These are phyloP conservation scores for Buddleja alternifolia DNA, from an alignment of 257 asterid species.

Conservation along the genomic window DNA sequence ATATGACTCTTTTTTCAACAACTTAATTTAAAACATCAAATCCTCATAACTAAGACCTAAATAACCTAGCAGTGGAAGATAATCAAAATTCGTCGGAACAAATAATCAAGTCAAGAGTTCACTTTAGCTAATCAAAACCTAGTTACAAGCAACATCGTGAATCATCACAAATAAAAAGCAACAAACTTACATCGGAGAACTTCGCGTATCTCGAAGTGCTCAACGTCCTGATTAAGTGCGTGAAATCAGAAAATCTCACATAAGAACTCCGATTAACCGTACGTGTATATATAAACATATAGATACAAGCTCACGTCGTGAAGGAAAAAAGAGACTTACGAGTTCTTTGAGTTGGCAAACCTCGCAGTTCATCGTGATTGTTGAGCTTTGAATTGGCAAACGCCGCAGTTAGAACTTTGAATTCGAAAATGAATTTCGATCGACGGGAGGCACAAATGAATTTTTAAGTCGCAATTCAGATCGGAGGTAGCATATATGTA, in stretches of 20 bases:
- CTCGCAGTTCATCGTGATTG: slow-evolving; percentile 71
- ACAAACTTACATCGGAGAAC: slow-evolving; percentile 83
- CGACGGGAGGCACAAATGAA: neutral
- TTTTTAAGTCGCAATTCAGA: too few relatives aligned
- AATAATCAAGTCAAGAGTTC: slow-evolving; percentile 16
- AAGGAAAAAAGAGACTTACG: slow-evolving; percentile 44
- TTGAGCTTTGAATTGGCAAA: too few relatives aligned
- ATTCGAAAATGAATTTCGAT: slow-evolving; percentile 29
- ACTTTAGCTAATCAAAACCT: slow-evolving; percentile 20
- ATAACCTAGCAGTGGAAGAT: neutral
- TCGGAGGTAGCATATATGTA: too few relatives aligned
- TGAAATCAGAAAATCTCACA: slow-evolving; percentile 18
- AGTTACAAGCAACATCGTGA: slow-evolving; percentile 17
- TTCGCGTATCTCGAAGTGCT: slow-evolving; percentile 90
- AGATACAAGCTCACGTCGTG: neutral
- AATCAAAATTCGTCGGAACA: neutral
- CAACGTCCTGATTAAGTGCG: slow-evolving; percentile 67
- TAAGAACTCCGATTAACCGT: slow-evolving; percentile 10
- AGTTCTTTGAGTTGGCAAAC: slow-evolving; percentile 92
- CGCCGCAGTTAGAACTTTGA: neutral
- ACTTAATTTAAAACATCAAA: slow-evolving; percentile 1
- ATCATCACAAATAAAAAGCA: neutral
- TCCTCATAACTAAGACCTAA: slow-evolving; percentile 22
- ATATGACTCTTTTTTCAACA: neutral
- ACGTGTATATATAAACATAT: neutral